phyloP scores from a whole-genome alignment of 176 grass and related monocot species.

The Musa acuminata region DNA sequence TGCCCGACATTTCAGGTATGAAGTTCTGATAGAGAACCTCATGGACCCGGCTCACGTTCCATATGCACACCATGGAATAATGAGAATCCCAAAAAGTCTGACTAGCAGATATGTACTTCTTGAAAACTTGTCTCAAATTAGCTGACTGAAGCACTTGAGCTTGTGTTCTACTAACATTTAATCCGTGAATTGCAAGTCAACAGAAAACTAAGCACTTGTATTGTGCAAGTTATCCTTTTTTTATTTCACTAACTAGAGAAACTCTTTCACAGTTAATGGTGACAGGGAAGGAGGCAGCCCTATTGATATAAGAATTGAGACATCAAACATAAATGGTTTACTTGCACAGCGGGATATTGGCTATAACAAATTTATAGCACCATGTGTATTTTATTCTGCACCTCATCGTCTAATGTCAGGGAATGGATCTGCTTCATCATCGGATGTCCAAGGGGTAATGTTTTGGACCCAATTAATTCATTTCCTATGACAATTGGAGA shows the following conservation, averaged over 20 bases:
- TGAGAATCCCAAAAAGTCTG: slow-evolving; percentile 26
- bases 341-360: slow-evolving; percentile 24
- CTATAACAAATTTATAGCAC: slow-evolving; percentile 42
- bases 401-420: background rate
- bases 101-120: slow-evolving; percentile 64
- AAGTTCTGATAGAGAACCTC: slow-evolving; percentile 72
- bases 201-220: background rate
- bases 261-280: slow-evolving; percentile 51
- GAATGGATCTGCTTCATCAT: slow-evolving; percentile 3
- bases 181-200: background rate
- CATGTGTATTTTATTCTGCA: slow-evolving; percentile 33
- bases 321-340: slow-evolving; percentile 42
- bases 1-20: slow-evolving; percentile 41
- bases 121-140: background rate
- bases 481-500: background rate
- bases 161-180: background rate
- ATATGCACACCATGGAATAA: slow-evolving; percentile 70
- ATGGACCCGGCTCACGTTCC: slow-evolving; percentile 77
- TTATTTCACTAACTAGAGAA: slow-evolving; percentile 1
- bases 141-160: background rate
- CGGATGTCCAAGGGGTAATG: background rate
- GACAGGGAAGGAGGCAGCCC: slow-evolving; percentile 62
- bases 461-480: background rate
- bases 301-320: slow-evolving; percentile 48
- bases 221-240: background rate